Base-by-base conservation (phyloP, 2,329 filamentous ascomycete genomes). In the Clonostachys byssicola region DNA sequence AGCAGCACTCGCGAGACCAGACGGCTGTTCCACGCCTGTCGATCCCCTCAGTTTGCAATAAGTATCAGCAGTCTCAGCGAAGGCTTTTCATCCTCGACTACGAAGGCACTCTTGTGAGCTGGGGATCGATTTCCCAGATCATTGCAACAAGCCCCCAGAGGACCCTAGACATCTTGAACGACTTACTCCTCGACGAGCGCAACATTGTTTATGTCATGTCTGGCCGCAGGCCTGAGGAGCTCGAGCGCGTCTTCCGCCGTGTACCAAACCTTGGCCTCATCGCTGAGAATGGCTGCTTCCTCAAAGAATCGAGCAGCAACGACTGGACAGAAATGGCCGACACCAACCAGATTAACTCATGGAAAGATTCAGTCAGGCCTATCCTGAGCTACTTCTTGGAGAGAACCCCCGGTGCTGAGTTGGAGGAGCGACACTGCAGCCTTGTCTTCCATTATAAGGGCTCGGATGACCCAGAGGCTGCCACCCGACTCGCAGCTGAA, bases 121-220 rank as follows among this genome's bases (percentile, higher is more conserved):
- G 90, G 80, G 90, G 90, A 5, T 88, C 89, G 0, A 86, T 90
- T 47, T 88, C 83, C 50, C 87, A 88, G 59, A 92, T 94, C 51
- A 89, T 96, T 43, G 77, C 94, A 16, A 87, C 89, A 44, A 95
- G 88, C 54, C 91, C 91, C 4, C 62, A 94, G 70, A 85, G 90
- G 30, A 91, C 92, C 1, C 78, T 95, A 42, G 88, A 92, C 51
- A 83, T 90, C 0, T 68, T 97, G 13, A 91, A 87, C 50, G 90
- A 96, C 49, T 71, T 97, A 13, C 75, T 94, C 10, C 74, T 86
- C 10, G 91, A 96, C 58, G 81, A 85, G 18, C 82, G 80, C 51
- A 97, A 97, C 60, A 83, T 84, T 2, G 87, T 97, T 23, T 97
- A 96, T 58, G 85, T 97, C 54, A 97, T 96, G 90, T 96, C 90